Evolutionary conservation across 1,139 yeast species (phyloP).

Genomic region (Blastobotrys capitulatus): DNA sequence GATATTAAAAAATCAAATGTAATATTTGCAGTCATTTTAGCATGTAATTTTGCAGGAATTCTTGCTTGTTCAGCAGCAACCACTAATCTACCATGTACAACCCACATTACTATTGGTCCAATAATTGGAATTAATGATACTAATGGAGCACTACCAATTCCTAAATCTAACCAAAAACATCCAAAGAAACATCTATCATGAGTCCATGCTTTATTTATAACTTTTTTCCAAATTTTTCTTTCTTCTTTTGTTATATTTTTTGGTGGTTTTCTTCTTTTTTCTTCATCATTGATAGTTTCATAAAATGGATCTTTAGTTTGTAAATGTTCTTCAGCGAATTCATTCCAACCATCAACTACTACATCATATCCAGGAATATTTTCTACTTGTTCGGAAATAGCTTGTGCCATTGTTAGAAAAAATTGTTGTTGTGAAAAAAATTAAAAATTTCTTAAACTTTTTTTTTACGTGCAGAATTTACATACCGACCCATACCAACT

Average conservation of each 20-base stretch:
- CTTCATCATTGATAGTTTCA: conserved; percentile 47
- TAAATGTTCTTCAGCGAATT: conserved; percentile 55
- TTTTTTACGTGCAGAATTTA: conserved; percentile 52
- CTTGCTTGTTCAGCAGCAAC: conserved; percentile 52
- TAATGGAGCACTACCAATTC: conserved; percentile 59
- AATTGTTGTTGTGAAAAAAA: neutral
- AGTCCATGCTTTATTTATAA: conserved; percentile 77
- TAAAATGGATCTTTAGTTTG: conserved; percentile 67
- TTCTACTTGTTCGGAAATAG: conserved; percentile 35
- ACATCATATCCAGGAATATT: conserved; percentile 53
- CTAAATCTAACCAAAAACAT: conserved; percentile 71
- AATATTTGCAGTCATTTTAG: conserved; percentile 71
- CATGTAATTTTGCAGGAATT: conserved; percentile 54
- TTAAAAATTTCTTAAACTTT: neutral
- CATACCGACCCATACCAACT: conserved; percentile 79
- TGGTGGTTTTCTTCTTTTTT: conserved; percentile 54
- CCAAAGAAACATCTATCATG: conserved; percentile 80
- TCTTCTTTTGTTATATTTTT: conserved; percentile 56
- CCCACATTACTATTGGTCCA: conserved; percentile 79
- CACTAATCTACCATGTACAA: conserved; percentile 63
- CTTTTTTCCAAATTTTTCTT: conserved; percentile 58
- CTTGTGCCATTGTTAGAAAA: conserved; percentile 1
- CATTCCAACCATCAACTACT: conserved; percentile 55
- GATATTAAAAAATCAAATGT: conserved; percentile 65
- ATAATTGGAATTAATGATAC: conserved; percentile 66